Conservation (phyloP, 2,329 filamentous ascomycete genomes). For the Fonsecaea pugnacius region DNA sequence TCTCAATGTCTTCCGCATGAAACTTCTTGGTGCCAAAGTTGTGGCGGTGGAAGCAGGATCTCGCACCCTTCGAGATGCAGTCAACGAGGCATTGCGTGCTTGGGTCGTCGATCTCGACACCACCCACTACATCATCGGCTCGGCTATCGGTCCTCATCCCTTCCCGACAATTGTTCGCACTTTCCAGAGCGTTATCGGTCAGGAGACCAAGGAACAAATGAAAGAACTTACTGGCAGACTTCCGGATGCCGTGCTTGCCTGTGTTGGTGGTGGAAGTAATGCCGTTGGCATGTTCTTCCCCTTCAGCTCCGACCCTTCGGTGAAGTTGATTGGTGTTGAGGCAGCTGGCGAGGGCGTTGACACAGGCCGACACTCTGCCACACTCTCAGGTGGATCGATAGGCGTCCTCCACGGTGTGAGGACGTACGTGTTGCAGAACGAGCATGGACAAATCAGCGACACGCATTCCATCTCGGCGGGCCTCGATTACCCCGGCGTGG, state of each 20-base stretch:
- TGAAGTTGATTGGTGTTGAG: slow-evolving; percentile 91
- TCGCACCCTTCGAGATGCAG: slow-evolving; percentile 79
- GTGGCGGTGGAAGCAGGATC: slow-evolving; percentile 91
- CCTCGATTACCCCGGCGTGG: slow-evolving; percentile 95
- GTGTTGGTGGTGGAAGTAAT: slow-evolving; percentile 93
- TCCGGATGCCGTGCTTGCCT: slow-evolving; percentile 93
- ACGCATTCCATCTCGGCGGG: slow-evolving; percentile 97
- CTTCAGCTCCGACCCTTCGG: slow-evolving; percentile 80
- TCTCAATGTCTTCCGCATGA: slow-evolving; percentile 98
- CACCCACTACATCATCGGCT: slow-evolving; percentile 98
- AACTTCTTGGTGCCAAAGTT: slow-evolving; percentile 89
- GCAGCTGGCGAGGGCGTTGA: slow-evolving; percentile 92
- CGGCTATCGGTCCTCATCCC: slow-evolving; percentile 94
- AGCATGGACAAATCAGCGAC: slow-evolving; percentile 89
- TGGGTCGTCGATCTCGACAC: slow-evolving; percentile 94
- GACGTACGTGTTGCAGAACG: slow-evolving; percentile 92
- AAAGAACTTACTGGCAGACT: slow-evolving; percentile 80
- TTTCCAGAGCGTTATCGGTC: slow-evolving; percentile 95
- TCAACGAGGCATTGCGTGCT: slow-evolving; percentile 91
- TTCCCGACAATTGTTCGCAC: slow-evolving; percentile 98
- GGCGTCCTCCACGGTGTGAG: slow-evolving; percentile 94
- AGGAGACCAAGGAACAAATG: slow-evolving; percentile 94
- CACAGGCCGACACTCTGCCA: slow-evolving; percentile 83
- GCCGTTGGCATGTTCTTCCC: slow-evolving; percentile 98
- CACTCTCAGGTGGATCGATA: slow-evolving; percentile 81